Evolutionary conservation across 768 basidiomycete species (phyloP), one percentile per base, ranked within the genome.

Genomic region (Holtermannia corniformis): DNA sequence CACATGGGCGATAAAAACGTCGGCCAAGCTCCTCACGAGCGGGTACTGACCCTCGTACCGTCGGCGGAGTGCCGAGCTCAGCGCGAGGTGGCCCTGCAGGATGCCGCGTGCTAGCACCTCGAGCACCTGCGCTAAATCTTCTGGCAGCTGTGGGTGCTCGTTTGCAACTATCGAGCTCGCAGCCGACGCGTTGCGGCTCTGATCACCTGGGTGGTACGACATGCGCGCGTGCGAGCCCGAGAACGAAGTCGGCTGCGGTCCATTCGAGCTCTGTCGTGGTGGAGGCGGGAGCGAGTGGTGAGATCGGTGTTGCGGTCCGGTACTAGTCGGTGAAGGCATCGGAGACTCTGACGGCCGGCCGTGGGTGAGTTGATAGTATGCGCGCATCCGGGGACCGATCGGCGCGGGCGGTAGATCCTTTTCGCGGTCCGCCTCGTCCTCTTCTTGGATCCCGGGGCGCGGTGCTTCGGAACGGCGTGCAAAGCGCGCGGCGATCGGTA

Each of bases 41-140:
- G 92, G 92, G 67, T 86, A 97, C 60, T 96, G 92, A 61, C 95
- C 89, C 51, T 93, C 90, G 58, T 96, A 97, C 41, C 91, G 79
- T 73, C 87, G 91, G 67, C 80, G 81, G 61, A 99, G 73, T 20
- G 86, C 86, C 47, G 86, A 85, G 49, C 83, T 85, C 27, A 99
- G 78, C 60, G 83, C 80, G 61, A 84, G 78, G 72, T 99, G 95
- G 1, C 95, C 93, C 41, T 87, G 83, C 49, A 95, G 77, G 43
- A 96, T 87, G 22, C 87, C 86, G 28, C 81, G 80, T 62, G 89
- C 83, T 41, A 93, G 81, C 12, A 89, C 86, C 68, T 90, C 86
- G 5, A 97, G 74, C 62, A 91, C 91, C 61, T 81, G 78, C 47
- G 84, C 80, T 44, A 99, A 68, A 65, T 92, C 91, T 46, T 89